Base-by-base conservation (phyloP, 1,139 yeast genomes). In the Dujonia santamariae region DNA sequence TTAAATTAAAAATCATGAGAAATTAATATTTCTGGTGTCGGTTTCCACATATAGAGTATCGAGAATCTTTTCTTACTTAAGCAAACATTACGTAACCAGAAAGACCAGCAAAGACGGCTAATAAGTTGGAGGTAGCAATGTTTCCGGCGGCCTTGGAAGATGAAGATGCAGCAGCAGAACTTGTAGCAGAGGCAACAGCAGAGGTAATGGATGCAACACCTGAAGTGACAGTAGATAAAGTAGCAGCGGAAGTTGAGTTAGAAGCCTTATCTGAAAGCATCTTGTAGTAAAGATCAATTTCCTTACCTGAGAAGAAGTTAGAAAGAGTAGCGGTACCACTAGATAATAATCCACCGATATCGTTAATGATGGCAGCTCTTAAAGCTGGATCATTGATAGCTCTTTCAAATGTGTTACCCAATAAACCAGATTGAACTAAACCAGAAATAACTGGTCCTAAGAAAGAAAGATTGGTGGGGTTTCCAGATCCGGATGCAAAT, bases 351-450 rank as follows among this genome's bases (percentile, higher is more conserved):
- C 41, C 24, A 17, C 52, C 53, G 26, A 56, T 35, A 38, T 53
- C 54, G 22, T 40, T 37, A 13, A 52, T 39, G 26, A 57, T 44
- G 13, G 65, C 60, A n/a, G 43, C 27, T 36, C 48, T 47, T 31
- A 61, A 55, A 5, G 45, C 48, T n/a, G 37, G 27, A 40, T 61
- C 66, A 4, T 43, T 36, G 27, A 58, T 44, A 17, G 65, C 63
- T 44, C 50, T 46, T 30, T 43, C 41, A 28, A 61, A 32, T 21
- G 54, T 48, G 42, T 59, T 42, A 28, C 44, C 48, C 31, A 62
- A 45, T 34, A 61, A 50, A 2, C 61, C 59, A 19, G 67, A 61
- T 21, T 45, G 41, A 37, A 42, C 41, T 30, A 61, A 42, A 3
- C 60, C 41, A 3, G 38, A 34, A 20, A 58, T 39, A 19, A 60